These are phyloP conservation scores for Saccharomyces hybrid DNA, from an alignment of 1,139 yeast genomes.

Conservation along the genomic window DNA sequence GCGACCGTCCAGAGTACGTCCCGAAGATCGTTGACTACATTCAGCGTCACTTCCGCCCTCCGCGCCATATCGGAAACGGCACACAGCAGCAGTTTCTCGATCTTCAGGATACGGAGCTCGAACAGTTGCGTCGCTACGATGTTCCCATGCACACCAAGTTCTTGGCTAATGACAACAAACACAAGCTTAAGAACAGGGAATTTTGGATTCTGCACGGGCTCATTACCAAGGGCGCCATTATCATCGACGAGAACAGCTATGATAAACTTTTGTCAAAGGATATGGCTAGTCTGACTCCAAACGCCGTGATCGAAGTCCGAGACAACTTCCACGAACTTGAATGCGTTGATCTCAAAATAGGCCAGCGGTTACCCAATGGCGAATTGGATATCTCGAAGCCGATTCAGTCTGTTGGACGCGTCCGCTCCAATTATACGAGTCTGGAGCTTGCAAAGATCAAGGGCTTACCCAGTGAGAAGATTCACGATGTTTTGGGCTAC, in stretches of 20 bases:
- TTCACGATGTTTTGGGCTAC: constrained; percentile 65
- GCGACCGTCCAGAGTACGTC: constrained; percentile 66
- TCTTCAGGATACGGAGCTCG: constrained; percentile 30
- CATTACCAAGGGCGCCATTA: constrained; percentile 64
- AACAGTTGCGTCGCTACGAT: constrained; percentile 24
- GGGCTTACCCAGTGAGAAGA: constrained; percentile 68
- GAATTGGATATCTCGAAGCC: constrained; percentile 36
- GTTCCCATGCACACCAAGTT: constrained; percentile 87
- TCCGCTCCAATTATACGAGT: constrained; percentile 79
- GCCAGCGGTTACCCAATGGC: constrained; percentile 36
- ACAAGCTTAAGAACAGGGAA: constrained; percentile 64
- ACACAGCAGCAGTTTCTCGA: constrained; percentile 36
- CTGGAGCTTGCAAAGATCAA: constrained; percentile 65
- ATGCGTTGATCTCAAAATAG: constrained; percentile 64
- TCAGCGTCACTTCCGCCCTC: not conserved
- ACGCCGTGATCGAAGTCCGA: constrained; percentile 65
- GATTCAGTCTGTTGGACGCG: constrained; percentile 62
- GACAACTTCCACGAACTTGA: constrained; percentile 83
- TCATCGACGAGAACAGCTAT: constrained; percentile 77
- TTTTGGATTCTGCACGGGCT: constrained; percentile 91
- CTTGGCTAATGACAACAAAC: constrained; percentile 51
- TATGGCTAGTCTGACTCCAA: constrained; percentile 86
- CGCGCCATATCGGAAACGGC: not conserved
- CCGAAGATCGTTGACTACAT: constrained; percentile 68
- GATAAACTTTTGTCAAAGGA: constrained; percentile 53